These are phyloP conservation scores for Ustilago vetiveriae DNA, from an alignment of 1,284 basidiomycete species.

Conservation along the genomic window DNA sequence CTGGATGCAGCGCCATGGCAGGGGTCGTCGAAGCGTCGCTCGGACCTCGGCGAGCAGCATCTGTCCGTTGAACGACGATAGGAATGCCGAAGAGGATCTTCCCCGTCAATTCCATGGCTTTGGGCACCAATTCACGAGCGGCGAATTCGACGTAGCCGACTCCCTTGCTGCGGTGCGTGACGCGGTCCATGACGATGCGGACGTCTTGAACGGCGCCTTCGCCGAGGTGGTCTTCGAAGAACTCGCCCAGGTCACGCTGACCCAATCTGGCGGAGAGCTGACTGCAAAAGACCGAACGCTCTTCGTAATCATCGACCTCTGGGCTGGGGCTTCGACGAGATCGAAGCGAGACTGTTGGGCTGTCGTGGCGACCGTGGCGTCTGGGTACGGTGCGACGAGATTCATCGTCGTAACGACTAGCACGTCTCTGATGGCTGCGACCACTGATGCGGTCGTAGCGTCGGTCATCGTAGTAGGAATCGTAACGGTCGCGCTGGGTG, in stretches of 20 bases:
- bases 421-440: conserved; percentile 16
- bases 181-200: conserved; percentile 89
- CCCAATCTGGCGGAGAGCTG: conserved; percentile 95
- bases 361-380: conserved; percentile 32
- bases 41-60: conserved; percentile 78
- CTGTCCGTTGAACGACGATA: conserved; percentile 93
- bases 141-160: conserved; percentile 98
- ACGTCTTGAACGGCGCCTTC: conserved; percentile 89
- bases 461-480: conserved; percentile 44
- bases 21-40: conserved; percentile 13
- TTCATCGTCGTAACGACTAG: conserved; percentile 31
- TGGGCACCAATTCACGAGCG: conserved; percentile 85
- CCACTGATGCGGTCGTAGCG: conserved; percentile 24
- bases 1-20: conserved; percentile 27
- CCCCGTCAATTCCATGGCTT: conserved; percentile 86
- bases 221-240: conserved; percentile 96
- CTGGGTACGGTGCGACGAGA: conserved; percentile 14
- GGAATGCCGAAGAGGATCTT: conserved; percentile 97
- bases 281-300: conserved; percentile 96
- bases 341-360: conserved; percentile 29
- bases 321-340: conserved; percentile 43
- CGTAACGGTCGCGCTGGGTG: conserved; percentile 31
- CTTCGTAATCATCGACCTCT: conserved; percentile 72
- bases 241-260: conserved; percentile 93
- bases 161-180: conserved; percentile 91